Conservation (phyloP, 768 basidiomycete genomes). For the Cubamyces lactineus region DNA sequence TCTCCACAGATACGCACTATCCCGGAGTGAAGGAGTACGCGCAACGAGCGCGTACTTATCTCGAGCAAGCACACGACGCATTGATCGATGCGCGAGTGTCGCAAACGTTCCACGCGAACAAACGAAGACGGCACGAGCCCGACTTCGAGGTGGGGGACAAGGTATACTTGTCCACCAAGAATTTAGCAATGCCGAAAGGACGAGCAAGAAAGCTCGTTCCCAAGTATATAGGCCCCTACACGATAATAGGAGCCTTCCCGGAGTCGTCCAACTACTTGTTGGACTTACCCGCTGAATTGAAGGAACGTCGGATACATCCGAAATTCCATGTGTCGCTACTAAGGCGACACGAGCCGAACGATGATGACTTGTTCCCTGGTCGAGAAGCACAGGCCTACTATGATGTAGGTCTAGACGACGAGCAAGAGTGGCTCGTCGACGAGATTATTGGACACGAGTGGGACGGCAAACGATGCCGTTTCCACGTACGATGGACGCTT, state of each 20-base stretch:
- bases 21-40: too few relatives aligned
- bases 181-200: conserved; percentile 40
- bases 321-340: conserved; percentile 42
- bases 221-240: conserved; percentile 44
- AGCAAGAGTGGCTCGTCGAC: too few relatives aligned
- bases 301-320: conserved; percentile 34
- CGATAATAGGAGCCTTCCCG: conserved; percentile 27
- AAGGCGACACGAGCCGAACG: conserved; percentile 32
- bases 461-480: too few relatives aligned
- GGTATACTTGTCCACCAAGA: conserved; percentile 43
- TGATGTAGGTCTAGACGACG: too few relatives aligned
- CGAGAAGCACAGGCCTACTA: too few relatives aligned
- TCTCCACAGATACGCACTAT: too few relatives aligned
- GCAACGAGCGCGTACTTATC: too few relatives aligned
- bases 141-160: conserved; percentile 30
- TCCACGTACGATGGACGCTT: too few relatives aligned
- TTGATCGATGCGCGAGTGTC: too few relatives aligned
- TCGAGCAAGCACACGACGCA: too few relatives aligned
- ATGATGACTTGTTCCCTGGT: conserved; percentile 41
- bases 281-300: conserved; percentile 36
- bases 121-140: conserved; percentile 21
- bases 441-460: too few relatives aligned
- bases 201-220: conserved; percentile 42
- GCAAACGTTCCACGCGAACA: conserved; percentile 36
- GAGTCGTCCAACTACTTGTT: too few relatives aligned